These are phyloP conservation scores for Talaromyces sp. DNA, from an alignment of 2,329 filamentous ascomycete genomes.

Conservation along the genomic window DNA sequence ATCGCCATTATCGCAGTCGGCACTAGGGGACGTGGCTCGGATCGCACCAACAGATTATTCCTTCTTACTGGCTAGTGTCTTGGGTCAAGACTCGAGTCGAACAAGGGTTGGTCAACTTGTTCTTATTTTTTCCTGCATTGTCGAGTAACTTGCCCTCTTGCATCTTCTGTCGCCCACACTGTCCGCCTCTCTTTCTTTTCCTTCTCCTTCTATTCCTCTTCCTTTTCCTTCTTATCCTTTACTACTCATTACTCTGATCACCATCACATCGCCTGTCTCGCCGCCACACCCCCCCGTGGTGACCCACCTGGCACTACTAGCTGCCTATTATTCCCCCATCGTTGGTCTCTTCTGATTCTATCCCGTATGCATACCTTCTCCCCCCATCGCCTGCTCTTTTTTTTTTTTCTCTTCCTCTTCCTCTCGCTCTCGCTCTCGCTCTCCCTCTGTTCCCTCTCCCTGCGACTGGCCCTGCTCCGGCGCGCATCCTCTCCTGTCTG, in stretches of 20 bases:
- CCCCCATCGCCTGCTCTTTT: not conserved
- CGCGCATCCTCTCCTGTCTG: not conserved
- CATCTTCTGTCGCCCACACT: not conserved
- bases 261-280: conserved; percentile 3
- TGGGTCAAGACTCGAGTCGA: not conserved
- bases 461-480: not conserved
- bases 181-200: not conserved
- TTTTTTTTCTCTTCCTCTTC: no score
- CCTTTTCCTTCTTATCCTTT: conserved; percentile 15
- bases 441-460: not conserved
- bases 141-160: not conserved
- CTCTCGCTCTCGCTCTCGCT: not conserved
- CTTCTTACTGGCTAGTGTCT: not conserved
- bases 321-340: not conserved
- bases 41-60: not conserved
- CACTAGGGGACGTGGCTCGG: not conserved
- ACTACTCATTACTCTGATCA: not conserved
- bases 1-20: not conserved
- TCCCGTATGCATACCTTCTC: conserved; percentile 12
- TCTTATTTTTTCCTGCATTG: not conserved
- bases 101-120: not conserved
- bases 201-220: conserved; percentile 6
- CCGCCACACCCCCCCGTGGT: not conserved
- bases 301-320: not conserved
- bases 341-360: conserved; percentile 11